These are phyloP conservation scores for Kluyveromyces dobzhanskii DNA, from an alignment of 805 yeast genomes.

Conservation along the genomic window DNA sequence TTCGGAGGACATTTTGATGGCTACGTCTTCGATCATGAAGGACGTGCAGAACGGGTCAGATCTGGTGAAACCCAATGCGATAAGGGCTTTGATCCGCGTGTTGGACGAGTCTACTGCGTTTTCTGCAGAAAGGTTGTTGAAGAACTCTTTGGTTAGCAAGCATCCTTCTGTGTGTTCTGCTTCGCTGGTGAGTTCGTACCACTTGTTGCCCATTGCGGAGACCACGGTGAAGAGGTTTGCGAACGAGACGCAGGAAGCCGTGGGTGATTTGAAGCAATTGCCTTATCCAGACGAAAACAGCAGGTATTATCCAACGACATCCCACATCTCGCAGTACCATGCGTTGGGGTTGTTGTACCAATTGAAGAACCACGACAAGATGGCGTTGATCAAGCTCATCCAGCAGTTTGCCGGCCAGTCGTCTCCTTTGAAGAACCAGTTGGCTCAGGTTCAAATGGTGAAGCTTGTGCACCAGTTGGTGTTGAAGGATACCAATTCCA, in stretches of 20 bases:
- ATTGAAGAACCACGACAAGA: conserved; percentile 81
- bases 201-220: conserved; percentile 79
- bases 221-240: conserved; percentile 91
- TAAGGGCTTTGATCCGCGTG: conserved; percentile 83
- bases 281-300: conserved; percentile 31
- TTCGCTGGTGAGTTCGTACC: conserved; percentile 88
- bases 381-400: conserved; percentile 87
- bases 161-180: conserved; percentile 87
- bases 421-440: conserved; percentile 61
- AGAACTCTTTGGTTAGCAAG: conserved; percentile 84
- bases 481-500: conserved; percentile 59
- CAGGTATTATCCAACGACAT: conserved; percentile 54
- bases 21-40: conserved; percentile 95
- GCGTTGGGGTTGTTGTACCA: conserved; percentile 87
- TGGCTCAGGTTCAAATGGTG: conserved; percentile 79
- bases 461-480: conserved; percentile 70
- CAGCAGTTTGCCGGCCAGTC: conserved; percentile 56
- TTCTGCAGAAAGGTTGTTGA: conserved; percentile 86
- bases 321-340: conserved; percentile 87
- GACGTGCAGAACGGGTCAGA: conserved; percentile 88
- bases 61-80: conserved; percentile 87
- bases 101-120: conserved; percentile 86
- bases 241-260: conserved; percentile 91
- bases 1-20: conserved; percentile 93
- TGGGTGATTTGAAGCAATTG: conserved; percentile 37